A percentile compares a stretch with the other conserved stretches of the same genome.
phyloP scores from a whole-genome alignment of 352 stramenopile species.

The Globisporangium irregulare region DNA sequence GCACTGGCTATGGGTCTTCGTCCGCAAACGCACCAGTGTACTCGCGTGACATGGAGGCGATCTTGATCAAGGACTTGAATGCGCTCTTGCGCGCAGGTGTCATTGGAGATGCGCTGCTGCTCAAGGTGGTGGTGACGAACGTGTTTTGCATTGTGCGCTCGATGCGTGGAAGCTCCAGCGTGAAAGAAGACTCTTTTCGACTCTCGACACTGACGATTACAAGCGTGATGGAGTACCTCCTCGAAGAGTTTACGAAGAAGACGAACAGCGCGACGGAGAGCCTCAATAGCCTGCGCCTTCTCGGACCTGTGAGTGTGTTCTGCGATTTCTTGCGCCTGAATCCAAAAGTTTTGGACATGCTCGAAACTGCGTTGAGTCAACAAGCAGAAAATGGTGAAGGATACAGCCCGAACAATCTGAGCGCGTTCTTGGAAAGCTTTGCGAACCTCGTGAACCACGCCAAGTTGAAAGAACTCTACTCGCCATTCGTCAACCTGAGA shows the following conservation, averaged over 20 bases:
- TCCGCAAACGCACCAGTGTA: conserved; percentile 28
- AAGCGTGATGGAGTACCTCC: conserved; percentile 50
- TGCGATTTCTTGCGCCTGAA: conserved; percentile 62
- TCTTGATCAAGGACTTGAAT: conserved; percentile 60
- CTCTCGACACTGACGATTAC: conserved; percentile 44
- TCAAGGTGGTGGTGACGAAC: conserved; percentile 80
- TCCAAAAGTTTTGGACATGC: conserved; percentile 36
- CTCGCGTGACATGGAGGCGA: conserved; percentile 62
- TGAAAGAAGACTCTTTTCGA: conserved; percentile 49
- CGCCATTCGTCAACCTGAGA: conserved; percentile 24
- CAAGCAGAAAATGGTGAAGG: not conserved
- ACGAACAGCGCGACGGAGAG: conserved; percentile 24
- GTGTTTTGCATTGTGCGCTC: conserved; percentile 66
- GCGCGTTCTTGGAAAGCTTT: conserved; percentile 46
- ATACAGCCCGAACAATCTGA: conserved; percentile 14
- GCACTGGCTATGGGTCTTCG: conserved; percentile 7
- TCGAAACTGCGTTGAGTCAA: conserved; percentile 30
- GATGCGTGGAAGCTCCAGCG: conserved; percentile 18
- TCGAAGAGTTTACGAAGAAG: conserved; percentile 24
- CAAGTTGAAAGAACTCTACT: conserved; percentile 39
- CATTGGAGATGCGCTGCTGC: conserved; percentile 68
- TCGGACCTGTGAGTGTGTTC: conserved; percentile 61
- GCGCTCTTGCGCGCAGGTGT: conserved; percentile 53
- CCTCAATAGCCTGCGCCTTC: conserved; percentile 33
- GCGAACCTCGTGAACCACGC: conserved; percentile 57